Evolutionary conservation across 2,329 filamentous ascomycete genomes (phyloP), one percentile per base, ranked within the genome.

Genomic region (Fusarium clavum): DNA sequence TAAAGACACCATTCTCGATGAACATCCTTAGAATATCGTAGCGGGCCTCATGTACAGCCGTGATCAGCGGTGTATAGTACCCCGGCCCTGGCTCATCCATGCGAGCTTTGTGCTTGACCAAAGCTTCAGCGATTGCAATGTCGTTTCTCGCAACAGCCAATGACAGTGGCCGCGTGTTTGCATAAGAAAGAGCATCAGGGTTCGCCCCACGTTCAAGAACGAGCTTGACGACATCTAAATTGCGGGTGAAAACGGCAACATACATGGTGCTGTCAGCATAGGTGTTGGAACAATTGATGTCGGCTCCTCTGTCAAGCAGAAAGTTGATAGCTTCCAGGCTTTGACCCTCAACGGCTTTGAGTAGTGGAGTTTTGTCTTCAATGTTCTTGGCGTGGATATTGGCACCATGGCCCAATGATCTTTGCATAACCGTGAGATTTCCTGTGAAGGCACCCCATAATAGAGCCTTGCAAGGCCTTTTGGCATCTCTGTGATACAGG

Each of bases 201-300:
- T 61, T 43, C 1, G 52, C 60, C 2, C 51, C 46, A 8, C 48
- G 46, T 22, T 48, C 45, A 2, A 69, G 38, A 6, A 69, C 24
- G 1, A 54, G 46, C 3, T 29, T 29, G 8, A 69, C 54, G 1
- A 57, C 22, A 3, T 57, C 30, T 1, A 61, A 13, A 6, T 45
- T 43, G 2, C 66, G 60, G 6, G 45, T 43, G 2, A 43, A 43
- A 2, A 58, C 45, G 0, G 61, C 60, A 44, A 29, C 18, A 16
- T 51, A 59, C 12, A 58, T 62, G 13, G 64, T 34, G 25, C 57
- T 47, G 9, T 61, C 46, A 1, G 54, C 49, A 8, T 24, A 27
- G 4, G n/a, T 52, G 6, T 61, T 45, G 6, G 41, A 34, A 2
- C 9, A 38, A 9, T 61, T 40, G 1, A 61, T 22, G 24, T 65